Base-by-base conservation (phyloP, 805 yeast species). In the Wickerhamiella sorbophila region DNA sequence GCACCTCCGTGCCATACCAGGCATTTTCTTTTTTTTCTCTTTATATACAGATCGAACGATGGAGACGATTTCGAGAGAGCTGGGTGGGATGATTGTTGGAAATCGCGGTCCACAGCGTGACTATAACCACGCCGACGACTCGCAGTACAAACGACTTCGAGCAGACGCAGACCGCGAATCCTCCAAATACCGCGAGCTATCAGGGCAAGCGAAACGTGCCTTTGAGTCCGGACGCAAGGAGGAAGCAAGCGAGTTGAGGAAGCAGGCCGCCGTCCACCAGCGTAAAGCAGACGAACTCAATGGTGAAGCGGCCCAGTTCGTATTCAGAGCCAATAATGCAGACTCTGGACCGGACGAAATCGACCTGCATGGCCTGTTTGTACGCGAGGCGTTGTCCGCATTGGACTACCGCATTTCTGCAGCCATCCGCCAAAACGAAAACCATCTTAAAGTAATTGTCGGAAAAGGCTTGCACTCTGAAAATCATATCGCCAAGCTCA, bases 401-500 rank as follows among this genome's bases (percentile, higher is more conserved):
- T 66, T 88, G 49, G 82, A 79, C 51, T 74, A 72, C 46, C 69
- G 97, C 44, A 71, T 88, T 38, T 75, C 75, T 21, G 84, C 77
- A 41, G 67, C 74, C 14, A 26, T 33, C 15, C 55, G 55, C 31
- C 64, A 74, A 19, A 65, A 72, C 42, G 91, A 83, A 54, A 59
- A 70, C 2, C 73, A 71, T 39, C 63, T 88, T 35, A 73, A 75
- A 48, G 91, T 85, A 9, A 87, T 88, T 58, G 96, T 86, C 8
- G 97, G 97, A 8, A 88, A 88, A 60, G 97, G 96, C 5, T 56
- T 75, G 33, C 97, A 87, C 58, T 83, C 95, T 1, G 67, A 70
- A 41, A 67, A 75, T 49, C 94, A 93, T 12, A 72, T 84, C 40
- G 87, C 95, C 33, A 87, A 86, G 59, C 62, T 88, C 51, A 82